Conservation (phyloP, 139 green algal genomes). For the Micractinium sp. region DNA sequence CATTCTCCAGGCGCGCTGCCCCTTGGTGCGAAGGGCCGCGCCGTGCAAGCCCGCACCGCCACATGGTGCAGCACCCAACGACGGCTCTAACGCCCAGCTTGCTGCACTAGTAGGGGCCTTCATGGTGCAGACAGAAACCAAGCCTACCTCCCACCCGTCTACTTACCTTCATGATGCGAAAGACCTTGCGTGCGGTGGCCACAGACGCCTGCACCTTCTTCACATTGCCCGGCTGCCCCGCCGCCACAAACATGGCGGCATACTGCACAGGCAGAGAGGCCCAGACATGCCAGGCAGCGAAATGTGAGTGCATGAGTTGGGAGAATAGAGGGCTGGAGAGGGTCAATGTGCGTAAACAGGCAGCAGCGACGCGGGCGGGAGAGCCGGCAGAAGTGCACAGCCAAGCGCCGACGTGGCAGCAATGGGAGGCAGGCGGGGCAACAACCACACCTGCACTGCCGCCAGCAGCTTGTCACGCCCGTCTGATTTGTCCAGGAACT, state of each 20-base stretch:
- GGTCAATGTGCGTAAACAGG: neutral
- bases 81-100: neutral
- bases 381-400: neutral
- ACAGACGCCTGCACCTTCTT: constrained; percentile 91
- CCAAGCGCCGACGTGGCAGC: neutral
- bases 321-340: neutral
- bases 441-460: constrained; percentile 76
- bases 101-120: neutral
- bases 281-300: too few species aligned
- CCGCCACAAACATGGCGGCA: constrained; percentile 87
- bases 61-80: neutral
- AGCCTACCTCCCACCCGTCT: neutral
- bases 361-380: neutral
- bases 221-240: constrained; percentile 82
- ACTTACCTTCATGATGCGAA: constrained; percentile 78
- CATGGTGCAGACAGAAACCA: too few species aligned
- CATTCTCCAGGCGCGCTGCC: too few species aligned
- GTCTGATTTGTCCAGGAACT: constrained; percentile 90
- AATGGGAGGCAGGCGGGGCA: too few species aligned
- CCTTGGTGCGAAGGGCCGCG: too few species aligned
- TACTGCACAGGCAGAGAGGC: constrained; percentile 69
- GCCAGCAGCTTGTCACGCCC: constrained; percentile 95
- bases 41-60: too few species aligned
- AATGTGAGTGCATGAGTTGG: too few species aligned
- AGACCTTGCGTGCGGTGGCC: constrained; percentile 89